These are phyloP conservation scores for Aureobasidium vineae DNA, from an alignment of 2,329 filamentous ascomycete species.

Conservation along the genomic window DNA sequence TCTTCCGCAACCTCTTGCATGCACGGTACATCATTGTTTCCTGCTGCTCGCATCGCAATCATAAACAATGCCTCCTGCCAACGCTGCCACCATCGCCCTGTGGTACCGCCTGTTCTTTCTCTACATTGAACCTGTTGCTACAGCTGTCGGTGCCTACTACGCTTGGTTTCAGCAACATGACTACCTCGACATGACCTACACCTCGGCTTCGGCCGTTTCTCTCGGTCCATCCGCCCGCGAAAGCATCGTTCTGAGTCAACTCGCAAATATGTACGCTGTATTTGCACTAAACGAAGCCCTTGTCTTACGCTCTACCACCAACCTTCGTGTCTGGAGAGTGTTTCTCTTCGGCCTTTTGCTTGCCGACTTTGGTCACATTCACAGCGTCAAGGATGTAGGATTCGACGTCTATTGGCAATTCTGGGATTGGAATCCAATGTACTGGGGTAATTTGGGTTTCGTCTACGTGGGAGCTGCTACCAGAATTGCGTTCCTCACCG, in stretches of 20 bases:
- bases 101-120: conserved; percentile 73
- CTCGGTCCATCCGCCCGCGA: conserved; percentile 56
- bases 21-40: conserved; percentile 22
- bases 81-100: conserved; percentile 51
- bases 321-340: conserved; percentile 67
- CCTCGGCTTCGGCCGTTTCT: conserved; percentile 48
- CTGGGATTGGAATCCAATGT: conserved; percentile 41
- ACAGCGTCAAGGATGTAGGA: conserved; percentile 62
- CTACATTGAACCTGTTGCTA: conserved; percentile 62
- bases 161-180: conserved; percentile 51
- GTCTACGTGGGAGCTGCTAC: conserved; percentile 40
- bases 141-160: conserved; percentile 54
- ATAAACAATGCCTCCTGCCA: conserved; percentile 29
- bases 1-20: conserved; percentile 18
- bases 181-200: conserved; percentile 66
- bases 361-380: conserved; percentile 75
- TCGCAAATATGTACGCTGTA: conserved; percentile 74
- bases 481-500: conserved; percentile 37
- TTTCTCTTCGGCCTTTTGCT: conserved; percentile 66
- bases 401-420: conserved; percentile 46
- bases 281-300: conserved; percentile 76
- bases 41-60: conserved; percentile 23
- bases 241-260: conserved; percentile 65
- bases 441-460: conserved; percentile 41
- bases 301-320: conserved; percentile 66